phyloP scores from a whole-genome alignment of 2,329 filamentous ascomycete species.

The Byssothecium circinans region DNA sequence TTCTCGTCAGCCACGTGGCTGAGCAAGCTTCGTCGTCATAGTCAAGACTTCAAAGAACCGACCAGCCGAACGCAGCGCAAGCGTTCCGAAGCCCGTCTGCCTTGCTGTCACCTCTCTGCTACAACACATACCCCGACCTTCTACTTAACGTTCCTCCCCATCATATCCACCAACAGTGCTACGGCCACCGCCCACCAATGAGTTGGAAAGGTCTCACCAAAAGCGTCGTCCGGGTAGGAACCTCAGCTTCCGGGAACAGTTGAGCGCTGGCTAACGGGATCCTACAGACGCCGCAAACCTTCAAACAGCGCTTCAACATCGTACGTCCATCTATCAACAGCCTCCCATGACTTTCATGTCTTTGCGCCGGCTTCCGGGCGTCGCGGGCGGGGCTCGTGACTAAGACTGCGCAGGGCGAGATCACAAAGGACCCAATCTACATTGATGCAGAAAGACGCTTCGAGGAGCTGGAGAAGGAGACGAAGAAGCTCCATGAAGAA shows the following conservation, averaged over 20 bases:
- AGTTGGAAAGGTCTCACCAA: slow-evolving; percentile 97
- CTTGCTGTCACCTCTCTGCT: slow-evolving; percentile 7
- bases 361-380: slow-evolving; percentile 23
- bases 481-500: slow-evolving; percentile 95
- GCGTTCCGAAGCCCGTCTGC: slow-evolving; percentile 9
- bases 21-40: slow-evolving; percentile 33
- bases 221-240: slow-evolving; percentile 76
- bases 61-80: slow-evolving; percentile 10
- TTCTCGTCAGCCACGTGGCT: slow-evolving; percentile 17
- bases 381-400: slow-evolving; percentile 14
- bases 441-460: slow-evolving; percentile 93
- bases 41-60: slow-evolving; percentile 20
- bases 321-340: slow-evolving; percentile 37
- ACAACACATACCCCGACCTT: too few species aligned
- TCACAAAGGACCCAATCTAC: slow-evolving; percentile 93
- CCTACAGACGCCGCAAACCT: slow-evolving; percentile 76
- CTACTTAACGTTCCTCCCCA: slow-evolving; percentile 6
- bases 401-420: slow-evolving; percentile 64
- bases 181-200: slow-evolving; percentile 58
- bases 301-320: slow-evolving; percentile 92
- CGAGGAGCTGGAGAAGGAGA: slow-evolving; percentile 90
- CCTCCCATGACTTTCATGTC: neutral
- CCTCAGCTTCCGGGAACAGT: slow-evolving; percentile 14
- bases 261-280: slow-evolving; percentile 24
- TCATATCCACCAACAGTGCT: slow-evolving; percentile 8